These are phyloP conservation scores for Coemansia sp. DNA, from an alignment of 192 early-diverging fungal genomes.

Conservation along the genomic window DNA sequence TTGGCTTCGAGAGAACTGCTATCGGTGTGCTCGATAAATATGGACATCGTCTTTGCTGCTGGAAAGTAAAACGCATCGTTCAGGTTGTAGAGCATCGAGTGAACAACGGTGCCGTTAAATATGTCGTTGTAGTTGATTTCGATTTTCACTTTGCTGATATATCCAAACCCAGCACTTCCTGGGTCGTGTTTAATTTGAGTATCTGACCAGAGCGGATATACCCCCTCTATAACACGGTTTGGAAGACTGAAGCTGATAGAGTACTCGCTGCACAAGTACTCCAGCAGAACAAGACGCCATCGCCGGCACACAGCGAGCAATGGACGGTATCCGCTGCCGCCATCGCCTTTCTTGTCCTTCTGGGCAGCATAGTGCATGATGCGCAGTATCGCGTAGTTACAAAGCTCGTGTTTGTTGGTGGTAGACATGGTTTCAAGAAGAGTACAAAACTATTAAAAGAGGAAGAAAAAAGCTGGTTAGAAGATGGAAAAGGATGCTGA, in stretches of 20 bases:
- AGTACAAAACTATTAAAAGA: neutral
- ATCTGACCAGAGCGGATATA: neutral
- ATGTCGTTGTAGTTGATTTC: constrained; percentile 18
- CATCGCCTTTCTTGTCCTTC: neutral
- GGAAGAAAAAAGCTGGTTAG: neutral
- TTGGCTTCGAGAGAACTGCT: neutral
- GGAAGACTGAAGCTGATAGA: neutral
- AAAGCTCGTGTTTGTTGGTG: neutral
- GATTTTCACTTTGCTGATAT: neutral
- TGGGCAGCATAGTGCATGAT: constrained; percentile 8
- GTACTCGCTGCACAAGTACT: constrained; percentile 6
- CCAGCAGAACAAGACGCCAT: neutral
- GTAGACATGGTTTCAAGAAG: neutral
- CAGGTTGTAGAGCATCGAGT: constrained; percentile 6
- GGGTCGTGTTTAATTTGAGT: neutral
- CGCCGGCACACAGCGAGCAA: constrained; percentile 3
- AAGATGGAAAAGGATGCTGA: neutral
- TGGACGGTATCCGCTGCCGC: neutral
- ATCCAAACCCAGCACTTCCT: neutral
- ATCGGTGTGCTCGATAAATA: neutral
- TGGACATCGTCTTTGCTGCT: neutral
- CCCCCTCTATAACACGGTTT: neutral
- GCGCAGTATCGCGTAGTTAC: constrained; percentile 5
- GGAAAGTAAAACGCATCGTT: constrained; percentile 5
- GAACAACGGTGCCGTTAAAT: constrained; percentile 19